Percentiles rank a stretch among this genome's conserved stretches.
Evolutionary conservation across 192 early-diverging fungal species (phyloP).

Genomic region (Dispira simplex): DNA sequence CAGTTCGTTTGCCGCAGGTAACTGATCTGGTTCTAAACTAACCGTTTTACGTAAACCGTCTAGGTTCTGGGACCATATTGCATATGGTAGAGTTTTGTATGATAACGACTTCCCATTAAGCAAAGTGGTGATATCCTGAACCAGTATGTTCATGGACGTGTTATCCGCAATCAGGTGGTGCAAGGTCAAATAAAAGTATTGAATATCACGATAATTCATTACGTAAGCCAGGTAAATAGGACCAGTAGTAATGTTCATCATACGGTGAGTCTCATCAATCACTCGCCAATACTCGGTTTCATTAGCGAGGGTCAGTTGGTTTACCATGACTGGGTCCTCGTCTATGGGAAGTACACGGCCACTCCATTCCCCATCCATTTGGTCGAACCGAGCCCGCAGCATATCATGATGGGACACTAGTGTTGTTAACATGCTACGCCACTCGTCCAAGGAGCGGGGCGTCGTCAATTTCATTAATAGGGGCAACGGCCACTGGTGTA

Average conservation of each 20-base stretch:
- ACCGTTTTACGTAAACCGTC: too few species aligned
- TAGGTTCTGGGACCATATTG: slow-evolving; percentile 8
- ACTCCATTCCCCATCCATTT: neutral
- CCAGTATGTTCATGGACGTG: slow-evolving; percentile 17
- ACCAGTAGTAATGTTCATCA: neutral
- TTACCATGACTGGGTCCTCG: too few species aligned
- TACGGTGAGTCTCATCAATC: too few species aligned
- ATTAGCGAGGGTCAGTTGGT: too few species aligned
- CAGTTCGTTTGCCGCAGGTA: too few species aligned
- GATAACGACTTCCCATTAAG: slow-evolving; percentile 7
- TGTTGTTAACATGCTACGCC: neutral
- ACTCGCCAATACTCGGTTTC: too few species aligned
- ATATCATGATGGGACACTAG: neutral
- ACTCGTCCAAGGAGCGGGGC: neutral
- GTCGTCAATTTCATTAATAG: neutral
- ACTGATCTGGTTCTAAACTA: too few species aligned
- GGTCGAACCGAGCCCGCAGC: neutral
- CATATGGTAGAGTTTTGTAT: slow-evolving; percentile 14
- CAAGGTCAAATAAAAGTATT: slow-evolving; percentile 13
- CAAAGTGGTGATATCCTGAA: slow-evolving; percentile 14
- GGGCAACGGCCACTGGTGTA: neutral
- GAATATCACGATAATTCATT: slow-evolving; percentile 10
- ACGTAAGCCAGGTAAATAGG: slow-evolving; percentile 1
- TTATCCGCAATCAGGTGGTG: slow-evolving; percentile 20
- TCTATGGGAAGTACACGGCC: neutral